Conservation (phyloP, 2,329 filamentous ascomycete species). For the Pseudogymnoascus sp. region DNA sequence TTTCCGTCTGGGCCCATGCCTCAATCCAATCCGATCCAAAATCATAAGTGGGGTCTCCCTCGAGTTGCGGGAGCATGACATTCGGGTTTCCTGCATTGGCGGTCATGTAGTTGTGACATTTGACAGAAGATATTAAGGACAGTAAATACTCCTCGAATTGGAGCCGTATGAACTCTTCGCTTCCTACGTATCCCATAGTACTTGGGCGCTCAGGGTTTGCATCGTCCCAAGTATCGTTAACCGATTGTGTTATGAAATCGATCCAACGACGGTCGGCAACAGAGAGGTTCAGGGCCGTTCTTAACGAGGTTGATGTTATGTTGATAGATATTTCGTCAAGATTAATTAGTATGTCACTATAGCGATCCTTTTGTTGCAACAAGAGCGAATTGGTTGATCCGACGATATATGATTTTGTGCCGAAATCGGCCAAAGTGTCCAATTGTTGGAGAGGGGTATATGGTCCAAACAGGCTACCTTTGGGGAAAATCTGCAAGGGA, state of each 20-base stretch:
- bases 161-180: constrained; percentile 92
- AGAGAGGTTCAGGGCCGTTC: constrained; percentile 69
- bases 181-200: constrained; percentile 88
- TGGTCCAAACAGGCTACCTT: constrained; percentile 90
- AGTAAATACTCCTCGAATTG: constrained; percentile 97
- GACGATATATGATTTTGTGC: constrained; percentile 95
- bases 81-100: constrained; percentile 51
- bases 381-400: constrained; percentile 94
- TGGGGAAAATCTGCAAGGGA: constrained; percentile 90
- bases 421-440: constrained; percentile 84
- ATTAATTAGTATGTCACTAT: constrained; percentile 94
- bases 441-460: constrained; percentile 96
- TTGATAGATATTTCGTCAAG: constrained; percentile 83
- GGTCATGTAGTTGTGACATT: constrained; percentile 70
- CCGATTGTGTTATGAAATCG: constrained; percentile 85
- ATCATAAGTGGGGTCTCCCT: constrained; percentile 78
- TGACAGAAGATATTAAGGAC: constrained; percentile 78
- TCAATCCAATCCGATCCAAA: constrained; percentile 81
- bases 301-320: constrained; percentile 73
- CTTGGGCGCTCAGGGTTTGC: constrained; percentile 83
- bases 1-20: constrained; percentile 82
- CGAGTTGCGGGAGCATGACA: constrained; percentile 56
- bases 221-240: constrained; percentile 96
- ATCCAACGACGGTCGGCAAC: constrained; percentile 92
- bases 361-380: constrained; percentile 88